phyloP scores from a whole-genome alignment of 108 stramenopile species.

The Pseudonitzschia multiseries region DNA sequence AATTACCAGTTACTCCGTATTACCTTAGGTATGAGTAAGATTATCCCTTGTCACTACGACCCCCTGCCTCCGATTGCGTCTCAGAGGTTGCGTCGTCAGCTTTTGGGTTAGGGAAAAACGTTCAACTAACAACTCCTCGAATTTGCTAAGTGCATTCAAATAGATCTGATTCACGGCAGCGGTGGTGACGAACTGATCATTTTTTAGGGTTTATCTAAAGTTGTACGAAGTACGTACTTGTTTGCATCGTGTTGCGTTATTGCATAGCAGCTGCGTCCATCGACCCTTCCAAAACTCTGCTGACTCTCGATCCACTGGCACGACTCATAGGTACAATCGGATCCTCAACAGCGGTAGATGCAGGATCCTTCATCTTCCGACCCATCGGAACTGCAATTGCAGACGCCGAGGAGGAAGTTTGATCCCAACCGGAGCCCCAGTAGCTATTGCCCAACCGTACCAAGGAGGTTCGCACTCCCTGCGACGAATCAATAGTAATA shows the following conservation, averaged over 20 bases:
- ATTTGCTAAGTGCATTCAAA: too few species aligned
- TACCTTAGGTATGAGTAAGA: too few species aligned
- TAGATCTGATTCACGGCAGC: too few species aligned
- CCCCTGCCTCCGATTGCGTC: too few species aligned
- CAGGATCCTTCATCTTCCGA: background rate
- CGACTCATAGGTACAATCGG: slow-evolving; percentile 60
- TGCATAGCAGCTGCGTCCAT: slow-evolving; percentile 58
- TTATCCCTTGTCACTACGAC: too few species aligned
- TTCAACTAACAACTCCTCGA: too few species aligned
- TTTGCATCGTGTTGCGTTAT: slow-evolving; percentile 6
- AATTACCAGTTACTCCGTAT: too few species aligned
- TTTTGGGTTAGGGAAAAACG: too few species aligned
- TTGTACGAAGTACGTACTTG: too few species aligned
- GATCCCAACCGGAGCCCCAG: slow-evolving; percentile 43
- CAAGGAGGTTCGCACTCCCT: slow-evolving; percentile 46
- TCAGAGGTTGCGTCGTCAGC: too few species aligned
- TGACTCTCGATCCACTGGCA: slow-evolving; percentile 78
- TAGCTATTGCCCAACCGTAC: slow-evolving; percentile 45
- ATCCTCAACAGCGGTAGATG: slow-evolving; percentile 2
- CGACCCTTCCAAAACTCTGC: slow-evolving; percentile 63
- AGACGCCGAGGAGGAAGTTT: background rate
- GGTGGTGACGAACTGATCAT: too few species aligned
- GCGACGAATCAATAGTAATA: slow-evolving; percentile 10
- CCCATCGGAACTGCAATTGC: slow-evolving; percentile 30
- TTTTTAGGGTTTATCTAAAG: too few species aligned